Conservation (phyloP, 768 basidiomycete genomes). For the Mycena sanguinolenta region DNA sequence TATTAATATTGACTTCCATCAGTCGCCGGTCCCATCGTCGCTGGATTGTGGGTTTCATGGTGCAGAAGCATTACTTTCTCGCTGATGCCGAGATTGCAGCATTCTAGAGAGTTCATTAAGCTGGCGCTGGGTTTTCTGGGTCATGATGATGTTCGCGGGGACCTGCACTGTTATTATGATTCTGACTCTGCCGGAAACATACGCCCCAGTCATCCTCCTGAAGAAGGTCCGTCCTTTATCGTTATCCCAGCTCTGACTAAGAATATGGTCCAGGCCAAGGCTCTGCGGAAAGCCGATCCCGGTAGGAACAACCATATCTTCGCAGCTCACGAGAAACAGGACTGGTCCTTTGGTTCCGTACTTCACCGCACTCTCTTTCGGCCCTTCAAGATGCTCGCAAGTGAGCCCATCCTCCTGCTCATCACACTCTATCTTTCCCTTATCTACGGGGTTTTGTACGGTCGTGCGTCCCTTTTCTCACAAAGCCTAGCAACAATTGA, state of each 20-base stretch:
- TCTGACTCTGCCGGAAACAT: slow-evolving; percentile 74
- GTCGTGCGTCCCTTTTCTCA: slow-evolving; percentile 52
- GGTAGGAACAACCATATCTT: slow-evolving; percentile 58
- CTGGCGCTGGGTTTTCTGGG: slow-evolving; percentile 81
- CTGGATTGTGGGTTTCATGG: slow-evolving; percentile 54
- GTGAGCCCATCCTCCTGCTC: slow-evolving; percentile 74
- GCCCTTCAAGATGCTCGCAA: slow-evolving; percentile 71
- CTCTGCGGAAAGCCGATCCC: slow-evolving; percentile 64
- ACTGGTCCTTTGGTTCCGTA: slow-evolving; percentile 63
- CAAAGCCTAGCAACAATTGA: not conserved
- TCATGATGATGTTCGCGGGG: slow-evolving; percentile 75
- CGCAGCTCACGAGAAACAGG: slow-evolving; percentile 70
- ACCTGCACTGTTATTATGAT: slow-evolving; percentile 60
- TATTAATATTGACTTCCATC: not conserved
- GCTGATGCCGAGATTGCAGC: not conserved
- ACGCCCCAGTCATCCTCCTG: slow-evolving; percentile 70
- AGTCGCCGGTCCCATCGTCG: slow-evolving; percentile 74
- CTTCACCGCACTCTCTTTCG: slow-evolving; percentile 69
- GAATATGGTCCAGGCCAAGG: slow-evolving; percentile 50
- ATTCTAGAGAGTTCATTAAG: slow-evolving; percentile 60
- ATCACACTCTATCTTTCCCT: slow-evolving; percentile 73
- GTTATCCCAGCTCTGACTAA: not conserved
- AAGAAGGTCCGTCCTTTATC: slow-evolving; percentile 50
- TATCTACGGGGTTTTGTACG: slow-evolving; percentile 72
- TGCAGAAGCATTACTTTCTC: not conserved